Base-by-base conservation (phyloP, 1,284 basidiomycete species). In the Boletus sp. region DNA sequence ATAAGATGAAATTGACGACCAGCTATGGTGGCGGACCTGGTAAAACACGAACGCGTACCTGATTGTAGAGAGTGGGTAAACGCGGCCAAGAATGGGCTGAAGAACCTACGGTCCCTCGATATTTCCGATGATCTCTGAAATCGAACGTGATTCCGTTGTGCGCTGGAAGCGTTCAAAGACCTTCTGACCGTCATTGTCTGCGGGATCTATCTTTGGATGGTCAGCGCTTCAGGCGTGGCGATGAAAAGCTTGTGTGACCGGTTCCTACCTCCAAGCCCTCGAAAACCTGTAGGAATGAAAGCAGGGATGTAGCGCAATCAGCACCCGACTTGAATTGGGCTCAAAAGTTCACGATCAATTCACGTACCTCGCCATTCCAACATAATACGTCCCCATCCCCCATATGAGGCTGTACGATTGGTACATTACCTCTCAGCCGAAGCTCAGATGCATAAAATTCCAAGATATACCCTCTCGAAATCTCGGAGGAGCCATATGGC, bases 11-110 rank as follows among this genome's bases (percentile, higher is more conserved):
- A 12, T 9, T 33, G 42, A 50, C 32, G 30, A 20, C 22, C 26
- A 38, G 38, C 17, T 26, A 34, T 38, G 37, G 19, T n/a, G 29
- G 17, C 73, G 55, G 60, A 91, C 91, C 60, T 88, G 76, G 57
- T 84, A 87, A 62, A 82, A 93, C 1, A 87, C 78, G 57, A 94
- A 84, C 0, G 91, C 91, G 65, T 93, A 93, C 42, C 91, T 94
- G 56, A 25, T 41, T 27, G 30, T 35, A 25, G 17, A 39, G 29
- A 41, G 48, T 41, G 20, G 10, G 50, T 44, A n/a, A 39, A 41
- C 25, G 36, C 10, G 14, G 22, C 19, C 4, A 36, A 46, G 20
- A 20, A 51, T 33, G 30, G 22, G 30, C 4, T n/a, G 27, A 41
- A 46, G 22, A 36, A 78, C 91, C 74, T 69, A 95, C 84, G 94